phyloP scores from a whole-genome alignment of 2,329 filamentous ascomycete genomes.

The Colletotrichum sp. region DNA sequence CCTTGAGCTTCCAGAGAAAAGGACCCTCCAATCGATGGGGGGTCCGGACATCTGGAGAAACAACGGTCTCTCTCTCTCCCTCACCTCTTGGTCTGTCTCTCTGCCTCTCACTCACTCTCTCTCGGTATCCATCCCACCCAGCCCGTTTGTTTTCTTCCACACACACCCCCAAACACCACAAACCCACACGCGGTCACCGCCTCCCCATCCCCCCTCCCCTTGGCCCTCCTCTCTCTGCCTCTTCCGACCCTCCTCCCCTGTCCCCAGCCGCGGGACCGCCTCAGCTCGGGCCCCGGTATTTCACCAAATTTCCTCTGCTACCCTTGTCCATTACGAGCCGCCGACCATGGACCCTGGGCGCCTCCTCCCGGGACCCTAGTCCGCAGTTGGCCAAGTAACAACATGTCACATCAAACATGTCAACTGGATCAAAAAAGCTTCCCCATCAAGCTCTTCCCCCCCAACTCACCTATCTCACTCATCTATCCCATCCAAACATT shows the following conservation, averaged over 20 bases:
- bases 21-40: background rate
- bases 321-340: conserved; percentile 18
- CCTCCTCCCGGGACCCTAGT: conserved; percentile 17
- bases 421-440: conserved; percentile 17
- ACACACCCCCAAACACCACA: conserved; percentile 11
- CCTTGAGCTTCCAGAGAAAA: background rate
- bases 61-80: background rate
- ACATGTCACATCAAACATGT: conserved; percentile 19
- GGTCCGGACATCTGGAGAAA: background rate
- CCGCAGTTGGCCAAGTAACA: conserved; percentile 24
- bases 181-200: conserved; percentile 9
- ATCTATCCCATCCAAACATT: conserved; percentile 26
- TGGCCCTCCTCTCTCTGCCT: conserved; percentile 2
- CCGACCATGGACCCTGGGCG: conserved; percentile 19
- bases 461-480: background rate
- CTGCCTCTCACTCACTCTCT: background rate
- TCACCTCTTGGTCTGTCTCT: background rate
- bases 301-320: conserved; percentile 14
- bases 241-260: conserved; percentile 10
- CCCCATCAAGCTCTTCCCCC: conserved; percentile 10
- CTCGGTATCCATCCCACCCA: conserved; percentile 1
- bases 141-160: background rate
- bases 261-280: conserved; percentile 8
- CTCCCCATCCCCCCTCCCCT: background rate
- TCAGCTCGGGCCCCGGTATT: conserved; percentile 18